Evolutionary conservation across 2,329 filamentous ascomycete genomes (phyloP).

Genomic region (Pyricularia sp.): DNA sequence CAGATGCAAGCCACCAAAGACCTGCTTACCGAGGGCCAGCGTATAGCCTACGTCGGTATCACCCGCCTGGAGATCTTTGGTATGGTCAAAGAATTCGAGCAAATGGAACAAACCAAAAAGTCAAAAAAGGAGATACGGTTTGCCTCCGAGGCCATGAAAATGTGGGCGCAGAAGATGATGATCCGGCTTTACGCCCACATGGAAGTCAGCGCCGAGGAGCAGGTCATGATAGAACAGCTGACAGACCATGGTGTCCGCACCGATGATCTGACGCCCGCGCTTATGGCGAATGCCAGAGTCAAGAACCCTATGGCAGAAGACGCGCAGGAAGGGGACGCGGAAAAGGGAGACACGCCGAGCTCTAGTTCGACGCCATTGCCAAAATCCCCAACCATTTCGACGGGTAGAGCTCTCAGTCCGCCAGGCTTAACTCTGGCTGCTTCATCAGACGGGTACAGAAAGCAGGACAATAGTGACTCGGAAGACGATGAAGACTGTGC

Average conservation of each 20-base stretch:
- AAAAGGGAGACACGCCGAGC: background rate
- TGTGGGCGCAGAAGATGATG: slow-evolving; percentile 99
- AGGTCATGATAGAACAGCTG: slow-evolving; percentile 98
- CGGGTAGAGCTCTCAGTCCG: background rate
- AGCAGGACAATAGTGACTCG: background rate
- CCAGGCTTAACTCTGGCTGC: background rate
- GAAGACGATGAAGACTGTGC: slow-evolving; percentile 34
- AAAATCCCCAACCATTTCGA: background rate
- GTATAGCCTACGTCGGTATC: slow-evolving; percentile 90
- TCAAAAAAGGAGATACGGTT: slow-evolving; percentile 64
- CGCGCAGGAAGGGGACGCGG: background rate
- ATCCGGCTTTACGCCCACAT: slow-evolving; percentile 88
- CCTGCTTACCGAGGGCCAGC: slow-evolving; percentile 86
- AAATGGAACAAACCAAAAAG: slow-evolving; percentile 46
- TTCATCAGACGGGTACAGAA: background rate
- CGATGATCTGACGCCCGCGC: slow-evolving; percentile 68
- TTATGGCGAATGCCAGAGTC: slow-evolving; percentile 88
- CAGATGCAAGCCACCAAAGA: slow-evolving; percentile 97
- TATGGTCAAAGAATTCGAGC: slow-evolving; percentile 63
- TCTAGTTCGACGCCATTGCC: background rate
- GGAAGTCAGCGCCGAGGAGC: slow-evolving; percentile 86
- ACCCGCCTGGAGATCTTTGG: slow-evolving; percentile 71
- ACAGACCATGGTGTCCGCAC: slow-evolving; percentile 85
- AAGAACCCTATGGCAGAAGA: slow-evolving; percentile 76
- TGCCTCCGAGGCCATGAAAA: slow-evolving; percentile 70